Percentiles rank a stretch among this genome's conserved stretches.
These are phyloP conservation scores for Dioszegia aurantiaca DNA, from an alignment of 768 basidiomycete genomes.

Conservation along the genomic window DNA sequence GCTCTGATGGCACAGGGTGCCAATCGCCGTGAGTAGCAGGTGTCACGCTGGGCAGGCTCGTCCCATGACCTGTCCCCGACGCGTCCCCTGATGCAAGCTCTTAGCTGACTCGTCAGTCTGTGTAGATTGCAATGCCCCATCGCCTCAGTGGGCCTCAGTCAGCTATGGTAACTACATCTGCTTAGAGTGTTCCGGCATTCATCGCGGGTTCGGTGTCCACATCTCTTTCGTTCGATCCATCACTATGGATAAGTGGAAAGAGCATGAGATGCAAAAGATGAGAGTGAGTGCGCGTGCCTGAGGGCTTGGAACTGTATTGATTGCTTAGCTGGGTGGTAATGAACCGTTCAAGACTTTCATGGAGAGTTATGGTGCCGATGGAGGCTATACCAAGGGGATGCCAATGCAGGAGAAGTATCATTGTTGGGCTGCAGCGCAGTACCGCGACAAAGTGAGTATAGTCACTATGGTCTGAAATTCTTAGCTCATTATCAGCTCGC, in stretches of 20 bases:
- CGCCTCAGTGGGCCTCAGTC: slow-evolving; percentile 80
- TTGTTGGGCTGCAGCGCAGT: slow-evolving; percentile 90
- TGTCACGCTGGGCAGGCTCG: background rate
- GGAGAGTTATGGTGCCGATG: slow-evolving; percentile 49
- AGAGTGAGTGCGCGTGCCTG: slow-evolving; percentile 61
- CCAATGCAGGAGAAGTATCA: slow-evolving; percentile 62
- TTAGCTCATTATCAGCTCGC: slow-evolving; percentile 61
- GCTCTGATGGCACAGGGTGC: slow-evolving; percentile 71
- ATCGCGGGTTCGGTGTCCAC: slow-evolving; percentile 82
- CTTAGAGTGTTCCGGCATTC: slow-evolving; percentile 62
- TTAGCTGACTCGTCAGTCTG: slow-evolving; percentile 56
- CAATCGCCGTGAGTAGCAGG: slow-evolving; percentile 60
- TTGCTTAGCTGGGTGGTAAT: slow-evolving; percentile 79
- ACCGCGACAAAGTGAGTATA: slow-evolving; percentile 76
- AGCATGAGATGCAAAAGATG: slow-evolving; percentile 74
- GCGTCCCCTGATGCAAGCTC: background rate
- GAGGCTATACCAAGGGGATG: slow-evolving; percentile 38
- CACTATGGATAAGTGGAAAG: slow-evolving; percentile 95
- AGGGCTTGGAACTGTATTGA: background rate
- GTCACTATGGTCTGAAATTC: background rate
- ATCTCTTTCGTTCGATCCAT: slow-evolving; percentile 82
- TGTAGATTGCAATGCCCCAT: slow-evolving; percentile 79
- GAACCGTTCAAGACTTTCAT: slow-evolving; percentile 74
- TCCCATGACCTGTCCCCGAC: too few relatives aligned
- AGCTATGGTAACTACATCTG: slow-evolving; percentile 75